Conservation (phyloP, 2,329 filamentous ascomycete species). For the Verticillium zaregamsianum region DNA sequence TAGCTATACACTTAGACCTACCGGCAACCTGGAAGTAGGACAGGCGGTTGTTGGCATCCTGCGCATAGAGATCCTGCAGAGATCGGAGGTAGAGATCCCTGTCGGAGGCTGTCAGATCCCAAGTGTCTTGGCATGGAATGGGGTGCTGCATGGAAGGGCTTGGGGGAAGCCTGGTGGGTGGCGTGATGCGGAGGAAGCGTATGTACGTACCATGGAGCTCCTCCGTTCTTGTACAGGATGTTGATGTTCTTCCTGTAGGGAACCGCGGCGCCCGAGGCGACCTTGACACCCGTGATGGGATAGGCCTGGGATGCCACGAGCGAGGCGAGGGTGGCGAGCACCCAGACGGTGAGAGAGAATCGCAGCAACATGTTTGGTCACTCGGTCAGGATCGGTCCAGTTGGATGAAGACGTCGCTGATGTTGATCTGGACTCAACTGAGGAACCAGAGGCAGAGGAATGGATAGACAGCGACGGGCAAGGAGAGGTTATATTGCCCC, state of each 20-base stretch:
- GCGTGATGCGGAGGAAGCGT: not conserved
- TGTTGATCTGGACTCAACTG: not conserved
- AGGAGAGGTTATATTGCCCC: not conserved
- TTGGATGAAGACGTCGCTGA: too few species aligned
- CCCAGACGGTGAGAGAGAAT: conserved; percentile 1
- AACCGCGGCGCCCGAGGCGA: not conserved
- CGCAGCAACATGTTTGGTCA: not conserved
- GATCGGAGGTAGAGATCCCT: conserved; percentile 4
- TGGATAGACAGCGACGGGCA: not conserved
- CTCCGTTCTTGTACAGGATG: conserved; percentile 1
- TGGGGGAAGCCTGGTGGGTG: not conserved
- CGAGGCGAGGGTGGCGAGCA: not conserved
- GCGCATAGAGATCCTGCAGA: not conserved
- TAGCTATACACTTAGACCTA: conserved; percentile 24
- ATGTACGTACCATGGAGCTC: not conserved
- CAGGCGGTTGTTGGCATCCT: conserved; percentile 22
- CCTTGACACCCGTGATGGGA: conserved; percentile 1
- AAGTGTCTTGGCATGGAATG: not conserved
- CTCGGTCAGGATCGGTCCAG: not conserved
- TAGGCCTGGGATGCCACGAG: not conserved
- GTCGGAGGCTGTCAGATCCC: not conserved
- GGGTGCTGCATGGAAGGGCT: not conserved
- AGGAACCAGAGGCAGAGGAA: not conserved
- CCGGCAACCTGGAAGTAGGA: conserved; percentile 62
- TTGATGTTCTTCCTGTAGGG: conserved; percentile 2